Evolutionary conservation across 1,284 basidiomycete genomes (phyloP).

Genomic region (Ceratobasidium sp.): DNA sequence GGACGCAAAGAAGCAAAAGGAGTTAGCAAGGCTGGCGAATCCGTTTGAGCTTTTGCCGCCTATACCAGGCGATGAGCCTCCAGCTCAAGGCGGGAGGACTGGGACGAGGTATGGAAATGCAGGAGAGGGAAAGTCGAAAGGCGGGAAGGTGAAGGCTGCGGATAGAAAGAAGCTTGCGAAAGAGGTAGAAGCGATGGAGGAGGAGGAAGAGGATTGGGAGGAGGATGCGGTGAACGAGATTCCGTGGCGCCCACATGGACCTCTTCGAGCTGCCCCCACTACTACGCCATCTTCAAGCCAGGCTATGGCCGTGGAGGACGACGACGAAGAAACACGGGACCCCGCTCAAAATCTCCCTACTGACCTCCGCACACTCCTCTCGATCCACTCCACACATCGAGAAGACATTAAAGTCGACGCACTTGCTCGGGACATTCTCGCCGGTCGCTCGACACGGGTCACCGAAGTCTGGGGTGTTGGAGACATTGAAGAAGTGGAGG

Average conservation of each 20-base stretch:
- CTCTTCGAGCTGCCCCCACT: background rate
- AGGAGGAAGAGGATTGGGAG: conserved; percentile 40
- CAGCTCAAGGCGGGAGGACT: background rate
- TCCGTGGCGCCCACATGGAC: conserved; percentile 18
- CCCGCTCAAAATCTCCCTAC: conserved; percentile 9
- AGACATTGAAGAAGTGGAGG: conserved; percentile 36
- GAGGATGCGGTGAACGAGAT: conserved; percentile 22
- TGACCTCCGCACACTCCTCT: conserved; percentile 32
- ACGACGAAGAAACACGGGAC: conserved; percentile 6
- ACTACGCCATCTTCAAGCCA: background rate
- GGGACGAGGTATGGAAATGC: background rate
- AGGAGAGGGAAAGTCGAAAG: no score
- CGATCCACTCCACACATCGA: conserved; percentile 31
- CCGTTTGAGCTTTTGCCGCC: conserved; percentile 26
- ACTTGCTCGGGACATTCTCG: conserved; percentile 32
- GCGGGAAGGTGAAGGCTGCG: conserved; percentile 1
- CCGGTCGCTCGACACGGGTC: conserved; percentile 27
- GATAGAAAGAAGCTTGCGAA: conserved; percentile 18
- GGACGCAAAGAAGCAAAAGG: background rate
- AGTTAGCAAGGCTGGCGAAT: background rate
- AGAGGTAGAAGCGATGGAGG: conserved; percentile 22
- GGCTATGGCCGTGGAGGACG: background rate
- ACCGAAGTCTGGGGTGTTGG: conserved; percentile 45
- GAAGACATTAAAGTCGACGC: conserved; percentile 23
- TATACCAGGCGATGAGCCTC: conserved; percentile 14